Conservation (phyloP, 441 rosid species). For the Euphorbia celastroides region DNA sequence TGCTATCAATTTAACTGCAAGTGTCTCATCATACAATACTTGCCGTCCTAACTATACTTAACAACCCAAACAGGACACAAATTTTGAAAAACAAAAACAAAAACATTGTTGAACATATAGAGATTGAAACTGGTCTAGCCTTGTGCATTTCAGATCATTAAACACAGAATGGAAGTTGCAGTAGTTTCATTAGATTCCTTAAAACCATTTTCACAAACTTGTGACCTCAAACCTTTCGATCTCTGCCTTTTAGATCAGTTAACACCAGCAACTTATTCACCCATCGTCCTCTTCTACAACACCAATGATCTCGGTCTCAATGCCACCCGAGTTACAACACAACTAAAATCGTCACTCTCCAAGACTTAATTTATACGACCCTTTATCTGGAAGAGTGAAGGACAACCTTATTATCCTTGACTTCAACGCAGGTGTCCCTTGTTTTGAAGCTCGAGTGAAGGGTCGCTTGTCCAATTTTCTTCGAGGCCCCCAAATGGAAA, state of each 20-base stretch:
- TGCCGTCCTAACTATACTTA: no score
- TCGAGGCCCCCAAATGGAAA: not conserved
- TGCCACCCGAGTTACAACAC: not conserved
- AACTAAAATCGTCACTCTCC: slow-evolving; percentile 9
- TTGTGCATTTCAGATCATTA: no score
- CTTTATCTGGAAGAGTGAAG: slow-evolving; percentile 19
- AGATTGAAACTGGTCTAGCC: no score
- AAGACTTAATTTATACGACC: slow-evolving; percentile 14
- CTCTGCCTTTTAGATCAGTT: slow-evolving; percentile 14
- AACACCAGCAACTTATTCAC: slow-evolving; percentile 1
- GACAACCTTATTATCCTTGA: slow-evolving; percentile 11
- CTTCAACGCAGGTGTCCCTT: slow-evolving; percentile 17
- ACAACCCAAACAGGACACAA: no score
- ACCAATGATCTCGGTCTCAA: not conserved
- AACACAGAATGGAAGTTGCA: slow-evolving; percentile 6
- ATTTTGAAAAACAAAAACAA: no score
- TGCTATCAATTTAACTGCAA: no score
- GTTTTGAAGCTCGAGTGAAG: slow-evolving; percentile 9
- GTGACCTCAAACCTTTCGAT: slow-evolving; percentile 7
- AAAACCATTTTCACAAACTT: not conserved
- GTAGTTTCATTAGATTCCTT: slow-evolving; percentile 6
- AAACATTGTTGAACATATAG: no score
- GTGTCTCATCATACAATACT: no score
- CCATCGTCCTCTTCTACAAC: slow-evolving; percentile 17
- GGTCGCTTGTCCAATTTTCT: slow-evolving; percentile 10